A percentile compares a stretch with the other conserved stretches of the same genome.
Evolutionary conservation across 148 eudicot genomes (phyloP).

Genomic region (Drosera capensis): DNA sequence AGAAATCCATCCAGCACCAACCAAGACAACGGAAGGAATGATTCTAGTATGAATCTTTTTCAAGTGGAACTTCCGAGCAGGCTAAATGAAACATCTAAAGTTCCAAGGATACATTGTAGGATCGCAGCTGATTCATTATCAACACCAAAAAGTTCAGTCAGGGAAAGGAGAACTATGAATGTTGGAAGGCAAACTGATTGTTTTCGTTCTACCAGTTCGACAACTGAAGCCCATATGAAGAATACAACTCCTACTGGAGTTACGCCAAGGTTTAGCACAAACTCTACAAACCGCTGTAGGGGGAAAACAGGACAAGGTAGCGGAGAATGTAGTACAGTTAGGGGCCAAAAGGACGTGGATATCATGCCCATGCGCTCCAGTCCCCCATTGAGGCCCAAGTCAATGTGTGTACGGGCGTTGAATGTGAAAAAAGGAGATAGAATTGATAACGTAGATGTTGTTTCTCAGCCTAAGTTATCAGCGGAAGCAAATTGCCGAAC

Average conservation of each 20-base stretch:
- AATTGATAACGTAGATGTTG: constrained; percentile 6
- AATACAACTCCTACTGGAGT: constrained; percentile 12
- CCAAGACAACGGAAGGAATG: constrained; percentile 23
- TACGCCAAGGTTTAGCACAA: constrained; percentile 8
- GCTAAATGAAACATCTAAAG: constrained; percentile 17
- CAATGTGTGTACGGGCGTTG: constrained; percentile 6
- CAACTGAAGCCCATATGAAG: constrained; percentile 13
- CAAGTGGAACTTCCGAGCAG: constrained; percentile 21
- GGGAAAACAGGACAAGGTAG: constrained; percentile 10
- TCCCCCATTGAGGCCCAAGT: constrained; percentile 35
- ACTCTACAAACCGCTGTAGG: constrained; percentile 12
- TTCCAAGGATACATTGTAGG: constrained; percentile 21
- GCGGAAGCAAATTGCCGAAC: too few relatives aligned
- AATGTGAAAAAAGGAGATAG: constrained; percentile 15
- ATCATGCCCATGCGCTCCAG: constrained; percentile 34
- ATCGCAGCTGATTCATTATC: constrained; percentile 20
- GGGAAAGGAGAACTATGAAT: constrained; percentile 39
- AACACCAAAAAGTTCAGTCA: constrained; percentile 18
- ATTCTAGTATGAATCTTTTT: constrained; percentile 23
- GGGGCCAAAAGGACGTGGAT: constrained; percentile 16
- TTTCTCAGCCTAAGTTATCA: too few relatives aligned
- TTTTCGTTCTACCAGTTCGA: constrained; percentile 17
- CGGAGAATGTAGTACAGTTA: constrained; percentile 14
- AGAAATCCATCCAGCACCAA: constrained; percentile 21
- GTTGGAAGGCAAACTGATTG: constrained; percentile 24